Base-by-base conservation (phyloP, 2,329 filamentous ascomycete species). In the Paraconiothyrium sp. region DNA sequence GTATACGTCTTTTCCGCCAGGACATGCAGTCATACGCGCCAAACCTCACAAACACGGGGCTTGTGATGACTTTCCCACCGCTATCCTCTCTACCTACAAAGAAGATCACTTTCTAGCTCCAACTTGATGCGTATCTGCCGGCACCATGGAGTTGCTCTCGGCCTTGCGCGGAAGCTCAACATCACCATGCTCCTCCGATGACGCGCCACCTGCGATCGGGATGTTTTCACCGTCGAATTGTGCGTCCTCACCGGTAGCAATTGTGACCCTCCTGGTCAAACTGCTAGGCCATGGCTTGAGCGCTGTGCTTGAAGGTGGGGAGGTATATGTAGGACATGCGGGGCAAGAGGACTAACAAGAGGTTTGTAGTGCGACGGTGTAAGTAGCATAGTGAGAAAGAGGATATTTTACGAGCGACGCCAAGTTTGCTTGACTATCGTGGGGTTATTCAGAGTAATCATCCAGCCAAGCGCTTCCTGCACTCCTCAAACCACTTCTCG, bases 1-100 rank as follows among this genome's bases (percentile, higher is more conserved):
- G 35, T 37, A 11, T 47, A 10, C 44, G 2, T 24, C 44, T 27
- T 11, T 11, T 14, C 44, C 13, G 22, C 24, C 20, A 47, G 20
- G 41, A 44, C 22, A 47, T 14, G 14, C 44, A 24, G 14, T 14
- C 44, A 30, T 47, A 47, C 44, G 20, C 10, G 20, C 20, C 44
- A 47, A 47, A 47, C 24, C 27, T 20, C 44, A 47, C 44, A 47
- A 47, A 47, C 44, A 47, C 44, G 4, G 44, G 44, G 22, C 44
- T 47, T 13, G 44, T 27, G 44, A 47, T 24, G 20, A 47, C 44
- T 20, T 47, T 47, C 22, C 44, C 44, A 20, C 39, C 39, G 16
- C 4, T 7, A 41, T 41, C 10, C 16, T n/a, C 8, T 41, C 39
- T 41, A 2, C 39, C 39, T 7, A 47, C 44, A 11, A 47, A 47